phyloP scores from a whole-genome alignment of 106 monocot species.

The Allium fistulosum region DNA sequence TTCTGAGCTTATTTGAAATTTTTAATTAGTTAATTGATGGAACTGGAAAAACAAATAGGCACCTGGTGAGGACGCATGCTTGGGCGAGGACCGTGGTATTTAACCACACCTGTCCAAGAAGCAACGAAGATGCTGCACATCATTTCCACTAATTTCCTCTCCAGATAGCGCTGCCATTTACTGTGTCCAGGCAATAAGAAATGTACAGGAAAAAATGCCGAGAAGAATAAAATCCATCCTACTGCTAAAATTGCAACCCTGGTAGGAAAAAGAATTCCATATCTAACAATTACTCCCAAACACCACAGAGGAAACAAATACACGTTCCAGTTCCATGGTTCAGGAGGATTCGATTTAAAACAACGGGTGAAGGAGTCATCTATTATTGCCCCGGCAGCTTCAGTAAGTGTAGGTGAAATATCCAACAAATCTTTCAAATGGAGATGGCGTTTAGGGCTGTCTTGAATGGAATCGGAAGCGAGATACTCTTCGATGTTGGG shows the following conservation, averaged over 20 bases:
- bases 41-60: neutral
- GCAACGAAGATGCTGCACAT: conserved; percentile 83
- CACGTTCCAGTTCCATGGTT: conserved; percentile 57
- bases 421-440: conserved; percentile 40
- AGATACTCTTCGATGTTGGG: conserved; percentile 64
- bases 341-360: conserved; percentile 6
- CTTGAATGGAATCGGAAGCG: conserved; percentile 28
- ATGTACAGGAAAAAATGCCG: conserved; percentile 16
- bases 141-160: conserved; percentile 82
- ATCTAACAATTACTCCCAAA: conserved; percentile 77
- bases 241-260: conserved; percentile 16
- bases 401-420: conserved; percentile 48
- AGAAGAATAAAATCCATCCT: conserved; percentile 17
- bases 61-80: conserved; percentile 89
- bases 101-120: conserved; percentile 93
- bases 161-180: conserved; percentile 9
- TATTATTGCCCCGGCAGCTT: conserved; percentile 55
- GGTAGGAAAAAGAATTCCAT: conserved; percentile 58
- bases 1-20: too few relatives aligned
- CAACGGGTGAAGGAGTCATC: conserved; percentile 13
- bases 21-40: too few relatives aligned
- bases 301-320: conserved; percentile 97
- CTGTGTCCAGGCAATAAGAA: conserved; percentile 1
- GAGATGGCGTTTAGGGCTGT: too few relatives aligned
- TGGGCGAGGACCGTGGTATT: conserved; percentile 86